Base-by-base conservation (phyloP, 768 basidiomycete genomes). In the Phylloporus rhodoxanthus region DNA sequence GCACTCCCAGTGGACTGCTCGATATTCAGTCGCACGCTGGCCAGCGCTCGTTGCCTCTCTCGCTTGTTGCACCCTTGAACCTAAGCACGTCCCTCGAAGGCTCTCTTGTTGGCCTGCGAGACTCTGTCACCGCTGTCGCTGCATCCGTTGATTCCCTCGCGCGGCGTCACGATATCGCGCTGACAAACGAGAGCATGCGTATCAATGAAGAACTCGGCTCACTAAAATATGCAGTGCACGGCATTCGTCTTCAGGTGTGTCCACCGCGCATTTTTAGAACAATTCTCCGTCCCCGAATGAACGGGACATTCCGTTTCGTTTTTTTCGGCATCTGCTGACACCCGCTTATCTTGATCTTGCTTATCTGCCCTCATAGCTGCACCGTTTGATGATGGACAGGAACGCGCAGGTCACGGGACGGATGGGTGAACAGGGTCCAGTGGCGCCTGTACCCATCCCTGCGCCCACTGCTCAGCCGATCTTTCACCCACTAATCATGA, bases 381-480 rank as follows among this genome's bases (percentile, higher is more conserved):
- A 87, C 58, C 74, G 77, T 41, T 77, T 88, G 53, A 83, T 88
- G 83, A 81, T 86, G 81, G 84, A 87, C 36, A 74, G 83, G 51
- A 85, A 83, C 66, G 77, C 77, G 14, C 77, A 77, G 54, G 68
- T 78, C 43, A 78, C 75, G 23, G 77, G 78, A 42, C 69, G 77
- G 29, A 58, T 65, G 32, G 58, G 59, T n/a, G 69, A 68, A 33
- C 39, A 48, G 19, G 50, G 52, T 23, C 45, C 56, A 21, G 36
- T 43, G 9, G 48, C 36, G n/a, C 54, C 63, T 26, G 56, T 61
- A 4, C 57, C 65, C 13, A 53, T 61, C 49, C 55, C 62, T 1
- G 42, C 30, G 26, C 55, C 61, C 29, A 30, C 29, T 14, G 45
- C 9, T 29, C 65, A 66, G 29, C 54, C 60, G 13, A 28, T 56